A percentile compares a stretch with the other conserved stretches of the same genome.
These are phyloP conservation scores for Alternaria arbusti DNA, from an alignment of 2,329 filamentous ascomycete species.

Conservation along the genomic window DNA sequence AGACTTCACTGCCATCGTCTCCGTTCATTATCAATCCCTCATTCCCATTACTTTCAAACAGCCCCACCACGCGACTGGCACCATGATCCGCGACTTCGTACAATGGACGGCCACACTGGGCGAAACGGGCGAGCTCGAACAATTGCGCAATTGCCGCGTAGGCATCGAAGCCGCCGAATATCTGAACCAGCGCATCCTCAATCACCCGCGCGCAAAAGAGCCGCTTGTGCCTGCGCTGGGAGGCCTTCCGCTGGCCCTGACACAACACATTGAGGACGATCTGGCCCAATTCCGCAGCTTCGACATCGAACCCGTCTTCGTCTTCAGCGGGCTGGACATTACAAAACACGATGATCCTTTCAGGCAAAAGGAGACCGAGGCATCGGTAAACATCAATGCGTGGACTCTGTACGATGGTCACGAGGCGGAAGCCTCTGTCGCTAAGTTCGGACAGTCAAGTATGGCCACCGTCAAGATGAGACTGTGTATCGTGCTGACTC, in stretches of 20 bases:
- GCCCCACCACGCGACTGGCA: slow-evolving; percentile 25
- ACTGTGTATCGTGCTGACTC: slow-evolving; percentile 14
- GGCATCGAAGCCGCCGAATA: slow-evolving; percentile 92
- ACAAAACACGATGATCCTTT: slow-evolving; percentile 70
- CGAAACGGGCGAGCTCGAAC: slow-evolving; percentile 67
- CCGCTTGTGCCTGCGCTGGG: slow-evolving; percentile 89
- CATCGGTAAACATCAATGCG: slow-evolving; percentile 74
- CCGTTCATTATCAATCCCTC: not conserved
- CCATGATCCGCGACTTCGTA: slow-evolving; percentile 59
- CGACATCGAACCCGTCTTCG: slow-evolving; percentile 79
- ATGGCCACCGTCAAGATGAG: slow-evolving; percentile 25
- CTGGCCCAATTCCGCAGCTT: slow-evolving; percentile 73
- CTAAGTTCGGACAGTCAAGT: slow-evolving; percentile 86
- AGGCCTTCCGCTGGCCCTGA: slow-evolving; percentile 81
- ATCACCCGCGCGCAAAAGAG: slow-evolving; percentile 67
- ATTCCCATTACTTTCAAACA: not conserved
- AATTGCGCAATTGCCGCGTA: slow-evolving; percentile 76
- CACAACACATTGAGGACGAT: slow-evolving; percentile 76
- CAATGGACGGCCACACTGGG: slow-evolving; percentile 63
- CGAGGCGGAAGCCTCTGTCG: slow-evolving; percentile 79
- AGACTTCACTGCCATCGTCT: not conserved
- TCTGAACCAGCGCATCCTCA: slow-evolving; percentile 73
- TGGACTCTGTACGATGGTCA: slow-evolving; percentile 88
- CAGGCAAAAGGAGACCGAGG: slow-evolving; percentile 66
- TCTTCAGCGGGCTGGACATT: slow-evolving; percentile 88